These are phyloP conservation scores for Jamesozyma piceae DNA, from an alignment of 805 yeast species.

Conservation along the genomic window DNA sequence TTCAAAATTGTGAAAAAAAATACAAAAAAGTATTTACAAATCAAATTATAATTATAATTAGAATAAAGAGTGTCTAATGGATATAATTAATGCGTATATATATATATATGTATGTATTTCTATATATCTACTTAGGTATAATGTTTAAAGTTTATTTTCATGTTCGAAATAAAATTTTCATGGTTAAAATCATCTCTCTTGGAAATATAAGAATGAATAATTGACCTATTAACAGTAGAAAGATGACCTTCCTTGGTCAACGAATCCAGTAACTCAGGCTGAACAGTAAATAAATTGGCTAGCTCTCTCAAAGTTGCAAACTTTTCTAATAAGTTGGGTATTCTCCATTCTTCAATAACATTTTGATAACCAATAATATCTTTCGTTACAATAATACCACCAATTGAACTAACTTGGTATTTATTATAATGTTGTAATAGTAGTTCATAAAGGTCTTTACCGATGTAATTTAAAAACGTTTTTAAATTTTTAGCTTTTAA, in stretches of 20 bases:
- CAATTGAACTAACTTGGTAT: slow-evolving; percentile 67
- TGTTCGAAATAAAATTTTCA: slow-evolving; percentile 23
- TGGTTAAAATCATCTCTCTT: slow-evolving; percentile 62
- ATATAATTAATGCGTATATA: too few relatives aligned
- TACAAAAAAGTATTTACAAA: too few relatives aligned
- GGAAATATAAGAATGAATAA: slow-evolving; percentile 56
- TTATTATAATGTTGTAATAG: slow-evolving; percentile 66
- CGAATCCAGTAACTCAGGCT: slow-evolving; percentile 67
- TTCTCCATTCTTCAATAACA: slow-evolving; percentile 56
- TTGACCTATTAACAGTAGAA: slow-evolving; percentile 50
- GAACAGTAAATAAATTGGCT: slow-evolving; percentile 77
- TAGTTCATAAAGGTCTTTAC: slow-evolving; percentile 46
- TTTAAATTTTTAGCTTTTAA: slow-evolving; percentile 41
- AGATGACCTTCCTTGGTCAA: slow-evolving; percentile 75
- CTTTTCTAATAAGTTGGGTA: slow-evolving; percentile 49
- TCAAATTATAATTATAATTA: too few relatives aligned
- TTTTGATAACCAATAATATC: slow-evolving; percentile 73
- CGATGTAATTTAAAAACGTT: slow-evolving; percentile 46
- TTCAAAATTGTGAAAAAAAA: too few relatives aligned
- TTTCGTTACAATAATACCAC: slow-evolving; percentile 73
- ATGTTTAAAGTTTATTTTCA: slow-evolving; percentile 18
- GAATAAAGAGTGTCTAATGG: too few relatives aligned
- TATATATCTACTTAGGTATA: slow-evolving; percentile 5
- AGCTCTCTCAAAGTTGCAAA: slow-evolving; percentile 70
- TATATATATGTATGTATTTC: background rate